Evolutionary conservation across 805 yeast genomes (phyloP).

Genomic region (Nakazawaea siamensis): DNA sequence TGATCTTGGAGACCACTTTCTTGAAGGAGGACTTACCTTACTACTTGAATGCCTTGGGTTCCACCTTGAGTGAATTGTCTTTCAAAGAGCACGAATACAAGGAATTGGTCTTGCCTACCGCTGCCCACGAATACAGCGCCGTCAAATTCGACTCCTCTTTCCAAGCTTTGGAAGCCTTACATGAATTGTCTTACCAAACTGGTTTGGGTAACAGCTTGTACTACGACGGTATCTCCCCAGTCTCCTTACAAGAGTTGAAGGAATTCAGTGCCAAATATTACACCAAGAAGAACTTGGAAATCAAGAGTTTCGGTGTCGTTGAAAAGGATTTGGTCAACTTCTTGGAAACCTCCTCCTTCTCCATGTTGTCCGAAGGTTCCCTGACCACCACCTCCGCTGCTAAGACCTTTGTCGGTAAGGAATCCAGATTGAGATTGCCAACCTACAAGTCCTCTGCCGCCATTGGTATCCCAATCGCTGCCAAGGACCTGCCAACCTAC

Average conservation of each 20-base stretch:
- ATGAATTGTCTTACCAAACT: constrained; percentile 71
- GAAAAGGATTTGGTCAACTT: constrained; percentile 62
- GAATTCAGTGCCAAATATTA: constrained; percentile 59
- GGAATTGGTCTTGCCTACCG: constrained; percentile 79
- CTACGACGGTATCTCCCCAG: constrained; percentile 55
- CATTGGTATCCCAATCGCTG: constrained; percentile 71
- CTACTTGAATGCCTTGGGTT: constrained; percentile 79
- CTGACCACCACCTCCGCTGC: constrained; percentile 31
- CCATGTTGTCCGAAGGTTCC: constrained; percentile 55
- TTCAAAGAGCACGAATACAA: constrained; percentile 77
- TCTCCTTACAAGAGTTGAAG: constrained; percentile 57
- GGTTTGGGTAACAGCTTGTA: constrained; percentile 83
- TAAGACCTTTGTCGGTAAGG: constrained; percentile 52
- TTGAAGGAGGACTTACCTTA: constrained; percentile 85
- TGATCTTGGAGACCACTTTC: constrained; percentile 74
- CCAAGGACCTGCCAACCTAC: constrained; percentile 55
- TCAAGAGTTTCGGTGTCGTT: constrained; percentile 68
- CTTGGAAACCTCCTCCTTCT: constrained; percentile 57
- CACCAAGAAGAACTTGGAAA: constrained; percentile 61
- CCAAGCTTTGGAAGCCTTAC: constrained; percentile 70
- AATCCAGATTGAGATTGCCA: constrained; percentile 51
- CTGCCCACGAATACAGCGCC: constrained; percentile 50
- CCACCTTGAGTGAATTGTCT: constrained; percentile 58
- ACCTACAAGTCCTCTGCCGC: constrained; percentile 64
- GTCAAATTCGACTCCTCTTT: constrained; percentile 43